Evolutionary conservation across 208 protist species (phyloP).

Genomic region (Naegleria gruberi): DNA sequence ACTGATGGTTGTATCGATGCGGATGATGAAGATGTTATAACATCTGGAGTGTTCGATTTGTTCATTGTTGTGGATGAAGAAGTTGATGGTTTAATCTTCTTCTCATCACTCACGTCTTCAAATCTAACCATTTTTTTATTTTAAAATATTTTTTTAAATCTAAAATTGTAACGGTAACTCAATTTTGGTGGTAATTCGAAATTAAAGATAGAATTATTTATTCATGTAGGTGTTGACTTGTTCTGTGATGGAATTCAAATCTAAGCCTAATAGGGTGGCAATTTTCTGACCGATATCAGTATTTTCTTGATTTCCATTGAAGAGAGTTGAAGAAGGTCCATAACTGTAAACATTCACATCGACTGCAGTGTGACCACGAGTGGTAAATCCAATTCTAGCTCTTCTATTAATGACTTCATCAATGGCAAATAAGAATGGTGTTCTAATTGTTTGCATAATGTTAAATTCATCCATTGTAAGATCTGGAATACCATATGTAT

Average conservation of each 20-base stretch:
- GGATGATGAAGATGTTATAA: not conserved
- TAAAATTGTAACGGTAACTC: no score
- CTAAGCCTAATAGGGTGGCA: not conserved
- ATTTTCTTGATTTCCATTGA: not conserved
- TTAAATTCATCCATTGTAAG: not conserved
- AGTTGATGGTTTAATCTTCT: not conserved
- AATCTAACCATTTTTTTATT: no score
- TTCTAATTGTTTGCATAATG: not conserved
- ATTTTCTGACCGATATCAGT: not conserved
- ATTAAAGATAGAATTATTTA: no score
- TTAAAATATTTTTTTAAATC: no score
- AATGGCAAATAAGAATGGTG: not conserved
- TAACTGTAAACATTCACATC: slow-evolving; percentile 8
- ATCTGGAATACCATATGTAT: not conserved
- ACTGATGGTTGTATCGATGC: not conserved
- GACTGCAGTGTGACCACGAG: not conserved
- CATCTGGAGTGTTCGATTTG: not conserved
- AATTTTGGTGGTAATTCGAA: no score
- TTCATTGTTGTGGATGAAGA: not conserved
- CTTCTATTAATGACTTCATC: not conserved
- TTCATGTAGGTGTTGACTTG: not conserved
- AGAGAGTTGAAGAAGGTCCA: not conserved
- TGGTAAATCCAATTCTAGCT: not conserved
- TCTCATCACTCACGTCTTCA: no score
- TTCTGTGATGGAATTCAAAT: not conserved